Percentiles rank a stretch among this genome's conserved stretches.
Conservation (phyloP, 2,329 filamentous ascomycete species). For the Hypoxylon sp. region DNA sequence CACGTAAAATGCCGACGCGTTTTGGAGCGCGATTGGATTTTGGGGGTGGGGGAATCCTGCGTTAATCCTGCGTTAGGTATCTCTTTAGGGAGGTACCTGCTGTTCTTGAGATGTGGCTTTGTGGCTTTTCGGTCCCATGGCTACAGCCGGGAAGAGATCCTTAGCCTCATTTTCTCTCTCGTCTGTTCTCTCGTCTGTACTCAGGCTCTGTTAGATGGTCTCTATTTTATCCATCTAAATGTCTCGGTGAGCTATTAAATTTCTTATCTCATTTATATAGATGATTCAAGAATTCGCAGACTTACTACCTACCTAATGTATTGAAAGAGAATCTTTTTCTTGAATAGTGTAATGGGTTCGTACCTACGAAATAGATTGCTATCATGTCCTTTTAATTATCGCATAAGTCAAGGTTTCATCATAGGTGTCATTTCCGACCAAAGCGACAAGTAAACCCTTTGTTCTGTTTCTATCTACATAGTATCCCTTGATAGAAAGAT, state of each 20-base stretch:
- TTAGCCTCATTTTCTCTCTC: constrained; percentile 14
- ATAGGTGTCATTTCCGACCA: background rate
- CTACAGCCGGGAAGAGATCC: background rate
- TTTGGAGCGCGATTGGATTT: constrained; percentile 45
- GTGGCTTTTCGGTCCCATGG: constrained; percentile 31
- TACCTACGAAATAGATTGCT: no score
- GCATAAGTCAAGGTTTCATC: no score
- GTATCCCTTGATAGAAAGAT: constrained; percentile 14
- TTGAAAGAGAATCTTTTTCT: no score
- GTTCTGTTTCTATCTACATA: background rate
- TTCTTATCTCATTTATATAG: background rate
- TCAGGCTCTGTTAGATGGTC: constrained; percentile 7
- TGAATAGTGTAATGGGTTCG: no score
- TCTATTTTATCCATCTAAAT: background rate
- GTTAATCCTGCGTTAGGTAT: background rate
- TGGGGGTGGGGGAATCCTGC: constrained; percentile 35
- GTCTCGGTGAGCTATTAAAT: background rate
- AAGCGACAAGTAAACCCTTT: constrained; percentile 3
- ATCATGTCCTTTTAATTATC: no score
- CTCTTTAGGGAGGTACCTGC: background rate
- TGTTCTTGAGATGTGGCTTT: constrained; percentile 15
- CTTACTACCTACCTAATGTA: no score
- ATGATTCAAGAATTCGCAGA: no score
- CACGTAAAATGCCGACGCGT: constrained; percentile 47
- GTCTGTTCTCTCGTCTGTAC: no score